Evolutionary conservation across 176 grass and related monocot species (phyloP).

Genomic region (Oropetium thomaeum): DNA sequence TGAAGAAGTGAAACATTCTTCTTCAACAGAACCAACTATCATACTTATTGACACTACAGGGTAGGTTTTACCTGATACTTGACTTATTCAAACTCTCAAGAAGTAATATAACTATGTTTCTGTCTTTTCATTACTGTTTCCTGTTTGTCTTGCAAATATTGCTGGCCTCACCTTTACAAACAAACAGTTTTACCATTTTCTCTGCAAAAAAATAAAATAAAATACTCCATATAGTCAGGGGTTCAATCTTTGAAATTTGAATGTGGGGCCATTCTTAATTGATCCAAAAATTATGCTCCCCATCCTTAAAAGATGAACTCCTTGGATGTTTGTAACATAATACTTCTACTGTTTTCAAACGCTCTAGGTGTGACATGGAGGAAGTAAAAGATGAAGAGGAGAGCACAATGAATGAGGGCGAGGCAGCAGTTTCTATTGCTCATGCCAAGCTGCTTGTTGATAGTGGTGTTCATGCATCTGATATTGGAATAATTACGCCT

Average conservation of each 20-base stretch:
- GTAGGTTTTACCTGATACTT: constrained; percentile 38
- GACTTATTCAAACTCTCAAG: not conserved
- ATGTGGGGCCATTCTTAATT: not conserved
- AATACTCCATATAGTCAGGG: not conserved
- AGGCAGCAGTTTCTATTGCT: constrained; percentile 73
- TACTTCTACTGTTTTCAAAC: constrained; percentile 8
- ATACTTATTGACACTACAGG: constrained; percentile 98
- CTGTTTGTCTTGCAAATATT: not conserved
- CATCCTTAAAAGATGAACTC: constrained; percentile 1
- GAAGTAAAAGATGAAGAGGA: constrained; percentile 98
- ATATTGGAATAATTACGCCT: constrained; percentile 96
- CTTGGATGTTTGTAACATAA: constrained; percentile 16
- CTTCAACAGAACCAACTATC: constrained; percentile 82
- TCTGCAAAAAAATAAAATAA: not conserved
- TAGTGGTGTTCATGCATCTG: constrained; percentile 70
- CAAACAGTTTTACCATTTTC: not conserved
- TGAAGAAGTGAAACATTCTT: constrained; percentile 70
- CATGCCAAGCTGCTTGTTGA: constrained; percentile 93
- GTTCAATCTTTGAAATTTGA: not conserved
- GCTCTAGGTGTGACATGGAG: constrained; percentile 90
- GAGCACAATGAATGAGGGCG: constrained; percentile 92
- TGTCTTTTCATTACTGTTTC: not conserved
- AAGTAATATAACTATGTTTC: not conserved
- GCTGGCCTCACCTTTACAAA: not conserved
- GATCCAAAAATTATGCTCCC: not conserved